A percentile compares a stretch with the other conserved stretches of the same genome.
Evolutionary conservation across 2,329 filamentous ascomycete species (phyloP).

Genomic region (Aureobasidium mangrovei): DNA sequence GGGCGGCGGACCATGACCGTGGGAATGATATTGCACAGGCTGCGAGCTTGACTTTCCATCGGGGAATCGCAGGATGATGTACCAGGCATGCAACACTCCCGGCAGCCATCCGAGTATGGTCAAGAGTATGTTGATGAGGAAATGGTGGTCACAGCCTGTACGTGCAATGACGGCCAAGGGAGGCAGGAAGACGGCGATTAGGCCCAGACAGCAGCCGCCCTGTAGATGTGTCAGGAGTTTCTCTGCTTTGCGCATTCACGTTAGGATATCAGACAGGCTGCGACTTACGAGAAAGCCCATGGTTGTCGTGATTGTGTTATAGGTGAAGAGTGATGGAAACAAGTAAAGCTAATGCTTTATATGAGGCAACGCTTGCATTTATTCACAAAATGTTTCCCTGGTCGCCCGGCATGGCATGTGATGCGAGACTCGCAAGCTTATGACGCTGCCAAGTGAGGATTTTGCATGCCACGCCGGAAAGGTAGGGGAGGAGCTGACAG

Average conservation of each 20-base stretch:
- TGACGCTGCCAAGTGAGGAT: neutral
- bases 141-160: constrained; percentile 71
- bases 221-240: neutral
- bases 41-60: neutral
- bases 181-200: constrained; percentile 79
- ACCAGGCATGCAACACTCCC: constrained; percentile 13
- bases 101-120: constrained; percentile 44
- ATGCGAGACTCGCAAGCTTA: neutral
- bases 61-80: constrained; percentile 13
- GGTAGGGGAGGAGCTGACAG: too few relatives aligned
- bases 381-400: neutral
- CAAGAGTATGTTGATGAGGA: constrained; percentile 83
- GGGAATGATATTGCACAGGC: too few relatives aligned
- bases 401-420: neutral
- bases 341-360: too few relatives aligned
- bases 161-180: constrained; percentile 86
- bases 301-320: neutral
- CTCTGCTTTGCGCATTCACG: too few relatives aligned
- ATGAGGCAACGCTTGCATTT: neutral
- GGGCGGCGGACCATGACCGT: too few relatives aligned
- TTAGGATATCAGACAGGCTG: neutral
- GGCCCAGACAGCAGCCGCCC: constrained; percentile 15
- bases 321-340: neutral
- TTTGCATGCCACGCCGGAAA: neutral
- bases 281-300: constrained; percentile 3